phyloP scores from a whole-genome alignment of 345 rosid species.

The Euphorbia tirucalli region DNA sequence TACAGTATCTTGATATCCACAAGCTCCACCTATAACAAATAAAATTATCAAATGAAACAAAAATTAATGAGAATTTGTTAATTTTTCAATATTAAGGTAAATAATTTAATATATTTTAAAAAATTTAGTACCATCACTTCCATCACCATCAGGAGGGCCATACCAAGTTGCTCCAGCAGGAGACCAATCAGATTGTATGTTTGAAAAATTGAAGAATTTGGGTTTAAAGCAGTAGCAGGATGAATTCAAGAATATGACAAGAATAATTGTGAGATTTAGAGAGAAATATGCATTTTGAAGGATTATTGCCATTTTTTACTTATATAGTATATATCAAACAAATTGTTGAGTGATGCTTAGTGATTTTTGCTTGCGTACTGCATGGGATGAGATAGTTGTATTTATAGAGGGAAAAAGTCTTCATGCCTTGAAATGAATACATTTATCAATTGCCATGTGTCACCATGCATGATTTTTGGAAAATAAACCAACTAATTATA shows the following conservation, averaged over 20 bases:
- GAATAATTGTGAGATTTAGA: neutral
- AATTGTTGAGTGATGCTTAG: neutral
- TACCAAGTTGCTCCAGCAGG: conserved; percentile 61
- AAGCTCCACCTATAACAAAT: conserved; percentile 56
- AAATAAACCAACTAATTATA: too few species aligned
- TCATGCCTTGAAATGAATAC: neutral
- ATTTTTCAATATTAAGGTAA: too few species aligned
- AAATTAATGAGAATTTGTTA: too few species aligned
- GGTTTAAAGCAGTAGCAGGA: conserved; percentile 37
- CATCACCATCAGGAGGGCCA: conserved; percentile 47
- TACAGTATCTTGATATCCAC: conserved; percentile 49
- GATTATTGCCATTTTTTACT: neutral
- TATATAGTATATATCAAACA: neutral
- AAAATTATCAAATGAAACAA: neutral
- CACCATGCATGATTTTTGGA: neutral
- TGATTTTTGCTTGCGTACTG: too few species aligned
- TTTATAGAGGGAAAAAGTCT: neutral
- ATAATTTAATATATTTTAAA: too few species aligned
- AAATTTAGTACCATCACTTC: conserved; percentile 42
- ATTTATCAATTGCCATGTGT: conserved; percentile 2
- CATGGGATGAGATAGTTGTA: neutral
- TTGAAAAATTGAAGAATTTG: conserved; percentile 32
- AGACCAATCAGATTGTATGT: conserved; percentile 26
- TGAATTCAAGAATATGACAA: neutral
- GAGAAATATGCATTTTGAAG: conserved; percentile 1